phyloP scores from a whole-genome alignment of 306 rosid species.

The Sindora glabra region DNA sequence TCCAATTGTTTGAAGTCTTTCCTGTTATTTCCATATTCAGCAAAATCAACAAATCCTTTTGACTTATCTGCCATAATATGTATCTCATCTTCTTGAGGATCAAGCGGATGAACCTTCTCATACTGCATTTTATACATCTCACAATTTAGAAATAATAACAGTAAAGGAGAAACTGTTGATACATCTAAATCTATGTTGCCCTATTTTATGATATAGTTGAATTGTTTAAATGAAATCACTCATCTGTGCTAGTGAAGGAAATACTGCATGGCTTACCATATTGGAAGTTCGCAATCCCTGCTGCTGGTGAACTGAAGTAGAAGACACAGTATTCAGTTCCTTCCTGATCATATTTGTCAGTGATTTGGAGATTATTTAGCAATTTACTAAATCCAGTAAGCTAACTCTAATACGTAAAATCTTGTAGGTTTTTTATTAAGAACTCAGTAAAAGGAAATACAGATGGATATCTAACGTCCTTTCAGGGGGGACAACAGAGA shows the following conservation, averaged over 20 bases:
- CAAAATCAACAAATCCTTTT: slow-evolving; percentile 14
- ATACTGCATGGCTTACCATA: slow-evolving; percentile 18
- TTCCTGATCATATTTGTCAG: slow-evolving; percentile 22
- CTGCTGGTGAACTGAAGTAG: slow-evolving; percentile 19
- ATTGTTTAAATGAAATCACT: slow-evolving; percentile 2
- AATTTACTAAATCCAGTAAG: neutral
- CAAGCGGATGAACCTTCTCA: slow-evolving; percentile 54
- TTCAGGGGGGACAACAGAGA: neutral
- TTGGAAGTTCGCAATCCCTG: slow-evolving; percentile 17
- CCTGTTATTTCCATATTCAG: slow-evolving; percentile 21
- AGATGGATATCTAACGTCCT: neutral
- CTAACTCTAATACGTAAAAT: neutral
- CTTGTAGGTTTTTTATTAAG: neutral
- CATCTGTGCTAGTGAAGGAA: neutral
- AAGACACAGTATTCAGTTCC: slow-evolving; percentile 23
- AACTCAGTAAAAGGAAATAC: neutral
- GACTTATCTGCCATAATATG: slow-evolving; percentile 11
- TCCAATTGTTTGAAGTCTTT: slow-evolving; percentile 11
- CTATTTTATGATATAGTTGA: neutral
- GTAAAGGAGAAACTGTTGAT: neutral
- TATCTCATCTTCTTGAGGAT: slow-evolving; percentile 24
- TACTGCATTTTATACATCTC: slow-evolving; percentile 28
- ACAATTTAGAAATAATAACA: neutral
- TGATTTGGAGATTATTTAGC: slow-evolving; percentile 1
- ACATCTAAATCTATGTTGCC: slow-evolving; percentile 2